phyloP scores from a whole-genome alignment of 768 basidiomycete genomes.

The Hygrophoropsis aurantiaca region DNA sequence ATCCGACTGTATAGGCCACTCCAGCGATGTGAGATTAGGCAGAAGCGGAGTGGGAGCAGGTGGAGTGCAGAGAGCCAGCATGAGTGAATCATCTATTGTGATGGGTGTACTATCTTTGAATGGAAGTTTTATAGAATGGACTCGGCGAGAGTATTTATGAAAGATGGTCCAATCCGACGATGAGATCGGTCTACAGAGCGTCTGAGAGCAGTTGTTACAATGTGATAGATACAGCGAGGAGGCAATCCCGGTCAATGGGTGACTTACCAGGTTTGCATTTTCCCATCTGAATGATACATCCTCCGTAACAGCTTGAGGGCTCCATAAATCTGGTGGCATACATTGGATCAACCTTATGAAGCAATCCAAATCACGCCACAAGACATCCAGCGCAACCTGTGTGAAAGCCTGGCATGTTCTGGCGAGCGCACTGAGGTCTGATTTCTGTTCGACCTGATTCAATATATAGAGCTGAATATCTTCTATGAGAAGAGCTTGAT shows the following conservation, averaged over 20 bases:
- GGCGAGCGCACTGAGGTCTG: conserved; percentile 14
- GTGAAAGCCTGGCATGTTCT: conserved; percentile 24
- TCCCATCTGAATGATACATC: neutral
- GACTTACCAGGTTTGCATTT: too few species aligned
- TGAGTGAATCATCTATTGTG: too few species aligned
- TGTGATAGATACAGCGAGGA: too few species aligned
- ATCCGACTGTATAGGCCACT: conserved; percentile 14
- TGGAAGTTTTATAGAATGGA: conserved; percentile 16
- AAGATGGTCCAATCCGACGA: conserved; percentile 27
- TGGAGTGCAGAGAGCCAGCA: conserved; percentile 23
- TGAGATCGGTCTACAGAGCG: conserved; percentile 23
- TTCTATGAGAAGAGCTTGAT: conserved; percentile 24
- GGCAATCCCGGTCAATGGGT: too few species aligned
- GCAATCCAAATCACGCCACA: conserved; percentile 22
- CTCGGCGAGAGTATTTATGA: conserved; percentile 22
- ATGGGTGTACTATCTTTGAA: conserved; percentile 20
- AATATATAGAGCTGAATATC: conserved; percentile 26
- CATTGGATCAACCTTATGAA: conserved; percentile 20
- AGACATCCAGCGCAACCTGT: conserved; percentile 19
- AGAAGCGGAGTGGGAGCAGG: conserved; percentile 19
- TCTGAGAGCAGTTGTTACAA: too few species aligned
- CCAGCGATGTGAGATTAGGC: conserved; percentile 18
- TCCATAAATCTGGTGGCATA: conserved; percentile 30
- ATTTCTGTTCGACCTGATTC: conserved; percentile 5
- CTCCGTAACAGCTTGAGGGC: too few species aligned